Evolutionary conservation across 2,329 filamentous ascomycete genomes (phyloP), one percentile per base, ranked within the genome.

Genomic region (Incumbomyces delicatus): DNA sequence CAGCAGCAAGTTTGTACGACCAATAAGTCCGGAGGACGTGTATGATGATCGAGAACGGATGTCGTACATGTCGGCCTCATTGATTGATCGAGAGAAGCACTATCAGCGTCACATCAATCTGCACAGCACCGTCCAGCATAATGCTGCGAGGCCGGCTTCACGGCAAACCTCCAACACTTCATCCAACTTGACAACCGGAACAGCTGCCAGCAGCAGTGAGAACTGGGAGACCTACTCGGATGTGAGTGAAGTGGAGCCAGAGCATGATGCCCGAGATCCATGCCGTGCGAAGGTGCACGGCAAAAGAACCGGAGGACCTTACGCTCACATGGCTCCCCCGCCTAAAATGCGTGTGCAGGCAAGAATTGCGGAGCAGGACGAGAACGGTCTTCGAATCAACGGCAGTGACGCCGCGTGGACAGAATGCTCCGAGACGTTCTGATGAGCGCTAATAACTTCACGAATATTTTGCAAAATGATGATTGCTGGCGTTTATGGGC

Each of bases 141-240:
- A 60, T 14, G 56, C 60, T 11, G 62, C 63, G 4, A 63, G 65
- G n/a, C 62, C 63, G 4, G 44, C 41, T 3, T 57, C 69, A 51
- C 73, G 87, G 40, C 85, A 90, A 57, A 81, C 83, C 13, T 87
- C 83, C 6, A 80, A 80, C 54, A 82, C 83, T 1, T 89, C 86
- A 13, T 57, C 55, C 5, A 58, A 56, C 42, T 48, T 57, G 50
- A 57, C 54, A 1, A 69, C 70, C 2, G 67, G 71, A 17, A 69
- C 69, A n/a, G 87, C 84, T 1, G 75, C 74, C 17, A 87, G 85
- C 4, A 87, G 86, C 1, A 94, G 87, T 2, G 90, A 96, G 66
- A 96, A 96, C 63, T 96, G 90, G 90, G 90, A 96, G 66, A 95
- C 89, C 8, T 96, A 92, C 58, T 89, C 92, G 57, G 87, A 94